phyloP scores from a whole-genome alignment of 2,329 filamentous ascomycete genomes.

The Verticillium dahliae region DNA sequence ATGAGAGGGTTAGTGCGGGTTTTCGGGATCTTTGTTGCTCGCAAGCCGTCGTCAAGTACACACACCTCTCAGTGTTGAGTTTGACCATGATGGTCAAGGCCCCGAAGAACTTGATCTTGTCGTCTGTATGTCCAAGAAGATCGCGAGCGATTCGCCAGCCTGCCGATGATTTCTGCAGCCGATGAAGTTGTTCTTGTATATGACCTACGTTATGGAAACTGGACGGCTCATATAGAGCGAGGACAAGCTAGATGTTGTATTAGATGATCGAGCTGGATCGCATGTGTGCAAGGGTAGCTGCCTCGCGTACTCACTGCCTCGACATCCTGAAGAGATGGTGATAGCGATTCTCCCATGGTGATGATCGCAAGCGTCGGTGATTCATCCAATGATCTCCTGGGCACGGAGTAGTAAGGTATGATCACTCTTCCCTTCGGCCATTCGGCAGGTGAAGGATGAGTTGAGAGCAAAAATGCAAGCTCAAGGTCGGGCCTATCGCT shows the following conservation, averaged over 20 bases:
- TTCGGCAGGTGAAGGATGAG: neutral
- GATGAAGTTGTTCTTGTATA: conserved; percentile 68
- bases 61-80: conserved; percentile 81
- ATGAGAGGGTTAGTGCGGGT: neutral
- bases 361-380: neutral
- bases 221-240: conserved; percentile 47
- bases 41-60: neutral
- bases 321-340: conserved; percentile 7
- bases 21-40: neutral
- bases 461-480: too few relatives aligned
- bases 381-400: neutral
- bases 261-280: neutral
- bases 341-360: conserved; percentile 5
- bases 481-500: too few relatives aligned
- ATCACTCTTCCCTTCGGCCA: neutral
- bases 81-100: conserved; percentile 91
- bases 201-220: conserved; percentile 37
- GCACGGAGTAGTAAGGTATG: neutral
- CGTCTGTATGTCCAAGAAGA: conserved; percentile 60
- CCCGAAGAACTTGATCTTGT: conserved; percentile 84
- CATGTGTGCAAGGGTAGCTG: neutral
- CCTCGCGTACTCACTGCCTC: conserved; percentile 6
- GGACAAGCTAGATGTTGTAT: conserved; percentile 31
- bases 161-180: conserved; percentile 68
- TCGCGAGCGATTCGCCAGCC: conserved; percentile 83